Evolutionary conservation across 73 alveolate genomes (phyloP), one percentile per base, ranked within the genome.

Genomic region (Effrenium voratum): DNA sequence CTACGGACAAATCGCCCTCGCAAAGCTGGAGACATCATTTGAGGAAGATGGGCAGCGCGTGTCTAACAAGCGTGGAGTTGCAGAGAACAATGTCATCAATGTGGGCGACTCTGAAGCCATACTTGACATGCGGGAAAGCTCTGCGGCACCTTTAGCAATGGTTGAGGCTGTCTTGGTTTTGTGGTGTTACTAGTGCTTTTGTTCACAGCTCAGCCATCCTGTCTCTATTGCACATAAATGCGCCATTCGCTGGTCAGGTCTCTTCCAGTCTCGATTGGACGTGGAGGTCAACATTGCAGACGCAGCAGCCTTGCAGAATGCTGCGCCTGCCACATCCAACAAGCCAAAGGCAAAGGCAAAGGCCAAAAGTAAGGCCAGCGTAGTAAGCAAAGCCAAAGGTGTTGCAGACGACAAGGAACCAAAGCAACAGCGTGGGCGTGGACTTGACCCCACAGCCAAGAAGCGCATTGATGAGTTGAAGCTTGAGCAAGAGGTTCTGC

Each of bases 41-140:
- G 57, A 50, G 16, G 19, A 16, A 1, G 6, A 34, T 34, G 93
- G 93, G 19, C 24, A 24, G 5, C n/a, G 93, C 0, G 50, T 83
- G 30, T 50, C 41, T 5, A 83, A 83, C 79, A 50, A 83, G 93
- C 50, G 77, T 22, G 34, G 34, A 22, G 52, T 83, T 2, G 43
- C 41, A 15, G 52, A 50, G 52, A 1, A 13, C 43, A 50, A 50
- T 5, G 28, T 50, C 43, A 38, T 50, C 93, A 50, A 52, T 5
- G 93, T 66, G 0, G 93, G 57, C 30, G 93, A 83, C 26, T 46
- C 49, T 50, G 93, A 52, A 2, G 93, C 93, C 16, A 83, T 83
- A 32, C 28, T 6, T 34, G 76, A 83, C 52, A 50, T 66, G 38
- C 1, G 43, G 12, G 55, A 50, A 28, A 6, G 93, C 52, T 22